Percentiles rank a stretch among this genome's conserved stretches.
Conservation (phyloP, 2,329 filamentous ascomycete species). For the Calonectria pteridis region DNA sequence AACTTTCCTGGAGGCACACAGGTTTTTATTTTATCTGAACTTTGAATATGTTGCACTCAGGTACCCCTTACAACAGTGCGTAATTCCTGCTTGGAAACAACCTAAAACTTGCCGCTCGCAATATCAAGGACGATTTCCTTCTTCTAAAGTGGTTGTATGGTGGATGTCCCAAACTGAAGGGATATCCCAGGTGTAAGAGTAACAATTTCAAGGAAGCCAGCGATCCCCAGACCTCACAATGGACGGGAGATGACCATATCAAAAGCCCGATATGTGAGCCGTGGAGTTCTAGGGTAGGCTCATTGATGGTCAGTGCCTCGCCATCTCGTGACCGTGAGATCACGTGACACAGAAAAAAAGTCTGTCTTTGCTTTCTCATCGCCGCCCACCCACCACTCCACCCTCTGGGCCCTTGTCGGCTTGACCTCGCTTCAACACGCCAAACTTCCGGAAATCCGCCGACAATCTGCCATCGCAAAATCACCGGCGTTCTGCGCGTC, state of each 20-base stretch:
- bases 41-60: neutral
- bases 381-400: conserved; percentile 27
- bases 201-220: neutral
- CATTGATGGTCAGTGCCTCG: neutral
- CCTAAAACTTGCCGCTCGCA: neutral
- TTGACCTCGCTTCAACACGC: conserved; percentile 55
- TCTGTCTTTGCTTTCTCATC: neutral
- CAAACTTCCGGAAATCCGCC: conserved; percentile 56
- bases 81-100: neutral
- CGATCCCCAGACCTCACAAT: neutral
- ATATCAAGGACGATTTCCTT: neutral
- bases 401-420: conserved; percentile 47
- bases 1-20: neutral
- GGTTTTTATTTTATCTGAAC: neutral
- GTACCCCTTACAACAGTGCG: neutral
- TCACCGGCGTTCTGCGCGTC: conserved; percentile 34
- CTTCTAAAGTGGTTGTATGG: conserved; percentile 1
- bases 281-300: conserved; percentile 1
- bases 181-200: neutral
- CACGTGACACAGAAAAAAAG: conserved; percentile 29
- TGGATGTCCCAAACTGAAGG: neutral
- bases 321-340: neutral
- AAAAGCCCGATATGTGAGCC: neutral
- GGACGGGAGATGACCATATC: conserved; percentile 7
- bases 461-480: conserved; percentile 57